These are phyloP conservation scores for Drosera spatulata DNA, from an alignment of 179 eudicot species.

Conservation along the genomic window DNA sequence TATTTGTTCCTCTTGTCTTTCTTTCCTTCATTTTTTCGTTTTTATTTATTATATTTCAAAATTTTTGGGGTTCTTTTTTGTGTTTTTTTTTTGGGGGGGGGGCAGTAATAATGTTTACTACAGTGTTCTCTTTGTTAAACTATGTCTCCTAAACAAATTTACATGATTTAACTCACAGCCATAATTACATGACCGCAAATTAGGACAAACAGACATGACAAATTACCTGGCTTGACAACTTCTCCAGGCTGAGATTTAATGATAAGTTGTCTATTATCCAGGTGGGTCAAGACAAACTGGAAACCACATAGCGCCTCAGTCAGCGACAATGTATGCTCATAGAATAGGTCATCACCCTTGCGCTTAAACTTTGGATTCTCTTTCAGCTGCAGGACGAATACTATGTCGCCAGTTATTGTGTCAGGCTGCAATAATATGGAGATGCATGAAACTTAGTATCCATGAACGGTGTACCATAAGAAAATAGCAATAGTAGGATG, in stretches of 20 bases:
- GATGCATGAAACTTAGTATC: background rate
- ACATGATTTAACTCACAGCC: too few relatives aligned
- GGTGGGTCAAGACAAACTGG: conserved; percentile 36
- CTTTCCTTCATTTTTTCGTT: too few relatives aligned
- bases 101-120: too few relatives aligned
- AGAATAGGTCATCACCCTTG: conserved; percentile 44
- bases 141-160: too few relatives aligned
- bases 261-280: conserved; percentile 40
- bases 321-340: conserved; percentile 32
- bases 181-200: too few relatives aligned
- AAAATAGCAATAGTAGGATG: too few relatives aligned
- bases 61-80: too few relatives aligned
- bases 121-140: too few relatives aligned
- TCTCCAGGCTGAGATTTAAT: conserved; percentile 49
- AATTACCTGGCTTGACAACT: conserved; percentile 45
- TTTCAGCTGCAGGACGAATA: conserved; percentile 39
- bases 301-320: conserved; percentile 48
- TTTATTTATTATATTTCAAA: too few relatives aligned
- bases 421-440: conserved; percentile 31
- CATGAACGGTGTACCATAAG: too few relatives aligned
- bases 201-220: background rate
- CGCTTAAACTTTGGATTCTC: conserved; percentile 49
- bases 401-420: conserved; percentile 42
- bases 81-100: too few relatives aligned
- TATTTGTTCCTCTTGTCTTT: too few relatives aligned